These are phyloP conservation scores for Metschnikowia continentalis DNA, from an alignment of 805 yeast genomes.

Conservation along the genomic window DNA sequence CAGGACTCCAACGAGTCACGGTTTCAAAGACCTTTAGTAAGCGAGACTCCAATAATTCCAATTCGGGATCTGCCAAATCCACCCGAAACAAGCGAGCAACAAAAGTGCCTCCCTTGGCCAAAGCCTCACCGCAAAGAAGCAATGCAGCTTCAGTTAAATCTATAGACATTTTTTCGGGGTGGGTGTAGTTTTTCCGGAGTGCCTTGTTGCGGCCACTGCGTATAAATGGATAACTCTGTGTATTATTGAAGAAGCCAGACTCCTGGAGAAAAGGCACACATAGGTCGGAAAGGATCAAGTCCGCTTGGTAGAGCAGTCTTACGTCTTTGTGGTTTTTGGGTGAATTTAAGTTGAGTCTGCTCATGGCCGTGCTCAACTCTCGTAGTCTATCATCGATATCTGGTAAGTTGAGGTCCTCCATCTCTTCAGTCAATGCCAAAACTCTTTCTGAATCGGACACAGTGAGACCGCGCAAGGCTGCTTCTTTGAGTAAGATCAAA, in stretches of 20 bases:
- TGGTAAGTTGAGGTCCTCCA: conserved; percentile 15
- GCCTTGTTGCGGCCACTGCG: conserved; percentile 24
- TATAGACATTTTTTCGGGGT: conserved; percentile 27
- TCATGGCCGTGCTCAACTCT: conserved; percentile 10
- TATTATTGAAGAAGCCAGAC: conserved; percentile 35
- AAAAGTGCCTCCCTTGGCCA: conserved; percentile 29
- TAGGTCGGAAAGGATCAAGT: conserved; percentile 36
- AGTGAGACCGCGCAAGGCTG: conserved; percentile 4
- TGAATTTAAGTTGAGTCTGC: background rate
- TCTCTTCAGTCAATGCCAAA: conserved; percentile 30
- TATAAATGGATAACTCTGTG: conserved; percentile 32
- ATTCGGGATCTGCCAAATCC: conserved; percentile 26
- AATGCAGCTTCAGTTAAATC: conserved; percentile 41
- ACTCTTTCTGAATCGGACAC: conserved; percentile 6
- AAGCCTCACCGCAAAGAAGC: conserved; percentile 25
- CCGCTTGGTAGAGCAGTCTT: conserved; percentile 24
- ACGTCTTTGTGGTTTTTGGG: background rate
- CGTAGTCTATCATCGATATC: conserved; percentile 21
- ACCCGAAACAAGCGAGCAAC: conserved; percentile 28
- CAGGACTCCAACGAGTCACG: conserved; percentile 21
- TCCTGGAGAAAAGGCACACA: conserved; percentile 31
- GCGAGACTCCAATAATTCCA: conserved; percentile 22
- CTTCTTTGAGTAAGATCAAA: conserved; percentile 11
- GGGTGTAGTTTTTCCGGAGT: conserved; percentile 23
- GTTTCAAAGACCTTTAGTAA: conserved; percentile 23